Base-by-base conservation (phyloP, 345 rosid species). In the Limnanthes douglasii region DNA sequence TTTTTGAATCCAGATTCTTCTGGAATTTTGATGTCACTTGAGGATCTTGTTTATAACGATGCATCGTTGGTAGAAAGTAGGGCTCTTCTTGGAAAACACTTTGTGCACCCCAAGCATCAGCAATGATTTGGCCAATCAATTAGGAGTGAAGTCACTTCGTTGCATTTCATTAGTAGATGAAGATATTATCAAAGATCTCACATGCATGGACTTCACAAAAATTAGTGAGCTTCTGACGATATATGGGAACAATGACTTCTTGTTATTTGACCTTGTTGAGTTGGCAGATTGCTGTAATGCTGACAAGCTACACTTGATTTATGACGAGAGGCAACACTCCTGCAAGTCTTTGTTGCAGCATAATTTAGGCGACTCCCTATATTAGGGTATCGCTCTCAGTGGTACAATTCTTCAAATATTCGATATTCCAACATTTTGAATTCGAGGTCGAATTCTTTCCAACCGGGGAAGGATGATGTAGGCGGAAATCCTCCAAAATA, bases 21-120 rank as follows among this genome's bases (percentile, higher is more conserved):
- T 45, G 93, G 93, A 47, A 30, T 63, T 58, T 60, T 86, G 56
- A 59, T 55, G 51, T 52, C 49, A 26, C 70, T 68, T 14, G 61
- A 63, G 37, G 75, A 86, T 56, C 82, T 86, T 48, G 63, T 86
- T 10, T 78, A 72, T 60, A 82, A 86, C 57, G 97, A 86, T 59
- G 97, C 97, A 42, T 94, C 94, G n/a, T 86, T 94, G 97, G 86
- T 86, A 37, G 94, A 86, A 59, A 62, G 50, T 39, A 57, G 48
- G 60, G 51, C 66, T 21, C 59, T 78, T 35, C 36, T 51, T 44
- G 92, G 68, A 57, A 86, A 78, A 47, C 66, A 59, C 48, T 75
- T 86, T 70, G 62, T 86, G 34, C 97, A 86, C 66, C 72, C 78
- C 20, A n/a, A 58, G 74, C 61, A 66, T 86, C 53, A 66, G 60